Evolutionary conservation across 768 basidiomycete species (phyloP).

Genomic region (Amanita phalloides): DNA sequence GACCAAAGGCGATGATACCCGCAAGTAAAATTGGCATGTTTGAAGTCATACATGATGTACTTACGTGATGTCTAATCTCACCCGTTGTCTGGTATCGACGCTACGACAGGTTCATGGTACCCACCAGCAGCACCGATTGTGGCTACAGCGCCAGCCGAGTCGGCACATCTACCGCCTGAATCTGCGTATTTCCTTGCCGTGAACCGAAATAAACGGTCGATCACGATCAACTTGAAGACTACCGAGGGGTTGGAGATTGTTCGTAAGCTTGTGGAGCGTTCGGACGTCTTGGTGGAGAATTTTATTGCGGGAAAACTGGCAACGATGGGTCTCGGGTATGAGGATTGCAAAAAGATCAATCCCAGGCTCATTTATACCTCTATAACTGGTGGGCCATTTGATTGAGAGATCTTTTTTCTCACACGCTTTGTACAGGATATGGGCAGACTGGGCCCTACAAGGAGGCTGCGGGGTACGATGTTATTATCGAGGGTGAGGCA

Average conservation of each 20-base stretch:
- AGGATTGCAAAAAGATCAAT: conserved; percentile 71
- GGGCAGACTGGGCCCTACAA: conserved; percentile 84
- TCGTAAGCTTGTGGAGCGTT: conserved; percentile 52
- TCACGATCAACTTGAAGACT: conserved; percentile 83
- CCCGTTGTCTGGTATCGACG: background rate
- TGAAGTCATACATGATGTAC: background rate
- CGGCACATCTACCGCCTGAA: conserved; percentile 71
- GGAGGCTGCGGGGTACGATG: conserved; percentile 80
- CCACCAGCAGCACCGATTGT: conserved; percentile 49
- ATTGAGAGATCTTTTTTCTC: background rate
- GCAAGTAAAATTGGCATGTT: conserved; percentile 26
- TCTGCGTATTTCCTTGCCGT: conserved; percentile 87
- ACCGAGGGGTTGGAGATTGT: conserved; percentile 69
- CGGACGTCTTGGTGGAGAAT: conserved; percentile 89
- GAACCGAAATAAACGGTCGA: conserved; percentile 84
- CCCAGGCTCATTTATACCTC: conserved; percentile 78
- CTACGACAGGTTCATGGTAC: conserved; percentile 44
- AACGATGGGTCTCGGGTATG: conserved; percentile 77
- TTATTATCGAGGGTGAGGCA: conserved; percentile 80
- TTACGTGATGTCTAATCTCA: background rate
- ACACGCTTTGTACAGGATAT: conserved; percentile 19
- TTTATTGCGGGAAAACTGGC: conserved; percentile 80
- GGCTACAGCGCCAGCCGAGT: conserved; percentile 35
- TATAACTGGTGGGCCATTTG: conserved; percentile 43
- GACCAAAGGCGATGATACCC: conserved; percentile 80